Evolutionary conservation across 1,284 basidiomycete genomes (phyloP).

Genomic region (Neotropicomus parvogracilis): DNA sequence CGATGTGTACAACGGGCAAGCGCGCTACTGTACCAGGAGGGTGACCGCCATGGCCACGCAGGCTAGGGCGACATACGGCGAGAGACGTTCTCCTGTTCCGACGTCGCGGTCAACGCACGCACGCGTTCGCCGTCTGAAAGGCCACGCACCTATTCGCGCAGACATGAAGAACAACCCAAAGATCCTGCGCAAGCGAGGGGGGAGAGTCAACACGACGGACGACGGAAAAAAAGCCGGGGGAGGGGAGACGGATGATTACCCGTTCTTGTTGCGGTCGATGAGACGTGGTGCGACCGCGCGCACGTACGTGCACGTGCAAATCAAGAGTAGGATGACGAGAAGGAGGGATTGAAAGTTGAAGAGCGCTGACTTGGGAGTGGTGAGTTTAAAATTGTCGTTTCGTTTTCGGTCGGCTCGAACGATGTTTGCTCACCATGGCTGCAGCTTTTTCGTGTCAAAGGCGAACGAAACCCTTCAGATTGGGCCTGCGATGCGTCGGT

Average conservation of each 20-base stretch:
- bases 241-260: constrained; percentile 51
- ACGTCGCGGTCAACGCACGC: neutral
- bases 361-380: constrained; percentile 78
- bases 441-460: too few species aligned
- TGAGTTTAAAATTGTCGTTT: too few species aligned
- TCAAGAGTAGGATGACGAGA: constrained; percentile 87
- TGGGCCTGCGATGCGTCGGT: too few species aligned
- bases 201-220: constrained; percentile 1
- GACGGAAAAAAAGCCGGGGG: neutral
- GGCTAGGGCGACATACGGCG: constrained; percentile 79
- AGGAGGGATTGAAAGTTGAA: constrained; percentile 98
- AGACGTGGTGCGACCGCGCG: constrained; percentile 86
- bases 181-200: constrained; percentile 52
- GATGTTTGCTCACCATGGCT: constrained; percentile 27
- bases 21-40: constrained; percentile 44
- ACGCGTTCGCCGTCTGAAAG: too few species aligned
- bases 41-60: constrained; percentile 78
- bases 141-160: constrained; percentile 77
- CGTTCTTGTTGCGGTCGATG: constrained; percentile 92
- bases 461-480: too few species aligned
- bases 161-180: constrained; percentile 91
- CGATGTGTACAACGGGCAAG: constrained; percentile 5
- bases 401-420: too few species aligned
- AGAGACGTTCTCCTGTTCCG: constrained; percentile 68
- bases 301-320: constrained; percentile 97